Conservation (phyloP, 108 stramenopile species). For the Bacterosira constricta region DNA sequence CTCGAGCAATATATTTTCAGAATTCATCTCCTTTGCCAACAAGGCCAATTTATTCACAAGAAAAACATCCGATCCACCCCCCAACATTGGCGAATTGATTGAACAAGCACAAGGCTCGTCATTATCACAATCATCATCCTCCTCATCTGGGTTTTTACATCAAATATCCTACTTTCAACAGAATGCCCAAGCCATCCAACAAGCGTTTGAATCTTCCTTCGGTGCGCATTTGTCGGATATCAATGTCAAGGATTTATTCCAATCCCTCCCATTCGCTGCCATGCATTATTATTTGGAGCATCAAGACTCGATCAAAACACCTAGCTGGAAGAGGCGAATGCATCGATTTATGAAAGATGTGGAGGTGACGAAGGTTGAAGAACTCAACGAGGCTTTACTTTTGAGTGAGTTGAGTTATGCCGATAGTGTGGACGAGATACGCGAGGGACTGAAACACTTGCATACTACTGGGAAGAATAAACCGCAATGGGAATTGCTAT, state of each 20-base stretch:
- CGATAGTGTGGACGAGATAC: conserved; percentile 63
- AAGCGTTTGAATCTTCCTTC: conserved; percentile 38
- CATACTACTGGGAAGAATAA: conserved; percentile 18
- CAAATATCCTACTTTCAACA: conserved; percentile 36
- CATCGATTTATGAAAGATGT: conserved; percentile 72
- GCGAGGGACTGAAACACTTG: conserved; percentile 42
- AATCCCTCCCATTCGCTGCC: conserved; percentile 7
- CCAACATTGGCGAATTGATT: conserved; percentile 32
- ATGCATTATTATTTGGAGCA: conserved; percentile 73
- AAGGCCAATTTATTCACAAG: conserved; percentile 16
- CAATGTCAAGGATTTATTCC: conserved; percentile 8
- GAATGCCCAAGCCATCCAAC: conserved; percentile 26
- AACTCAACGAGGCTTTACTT: conserved; percentile 65
- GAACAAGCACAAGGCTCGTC: conserved; percentile 31
- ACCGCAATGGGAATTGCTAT: conserved; percentile 59
- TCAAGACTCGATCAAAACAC: conserved; percentile 75
- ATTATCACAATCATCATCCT: not conserved
- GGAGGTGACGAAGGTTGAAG: conserved; percentile 57
- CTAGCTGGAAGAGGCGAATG: conserved; percentile 76
- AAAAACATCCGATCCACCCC: conserved; percentile 17
- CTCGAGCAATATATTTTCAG: not conserved
- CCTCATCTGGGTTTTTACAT: conserved; percentile 22
- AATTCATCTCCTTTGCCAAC: conserved; percentile 28
- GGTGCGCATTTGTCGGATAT: conserved; percentile 8
- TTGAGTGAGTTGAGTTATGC: conserved; percentile 71